Evolutionary conservation across 106 monocot genomes (phyloP).

Genomic region (Allium fistulosum): DNA sequence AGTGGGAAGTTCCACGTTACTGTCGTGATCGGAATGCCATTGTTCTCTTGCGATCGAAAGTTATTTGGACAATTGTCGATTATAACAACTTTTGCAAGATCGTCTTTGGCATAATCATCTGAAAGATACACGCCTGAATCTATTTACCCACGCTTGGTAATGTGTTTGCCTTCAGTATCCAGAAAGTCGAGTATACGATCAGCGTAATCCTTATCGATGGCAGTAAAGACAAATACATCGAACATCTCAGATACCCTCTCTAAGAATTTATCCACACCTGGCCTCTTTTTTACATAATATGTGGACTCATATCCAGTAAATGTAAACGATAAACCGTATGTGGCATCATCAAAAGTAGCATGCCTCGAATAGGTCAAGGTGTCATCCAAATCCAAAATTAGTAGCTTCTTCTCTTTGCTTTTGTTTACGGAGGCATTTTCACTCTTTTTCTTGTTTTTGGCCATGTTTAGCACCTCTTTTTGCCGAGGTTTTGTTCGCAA

Average conservation of each 20-base stretch:
- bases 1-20: too few relatives aligned
- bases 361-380: too few relatives aligned
- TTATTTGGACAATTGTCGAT: constrained; percentile 34
- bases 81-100: constrained; percentile 40
- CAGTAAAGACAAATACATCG: background rate
- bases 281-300: too few relatives aligned
- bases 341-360: too few relatives aligned
- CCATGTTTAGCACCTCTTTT: too few relatives aligned
- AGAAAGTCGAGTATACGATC: constrained; percentile 58
- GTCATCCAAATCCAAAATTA: too few relatives aligned
- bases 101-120: constrained; percentile 35
- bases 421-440: too few relatives aligned
- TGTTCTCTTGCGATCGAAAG: constrained; percentile 70
- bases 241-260: background rate
- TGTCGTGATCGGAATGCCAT: constrained; percentile 69
- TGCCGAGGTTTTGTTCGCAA: too few relatives aligned
- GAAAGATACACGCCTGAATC: constrained; percentile 77
- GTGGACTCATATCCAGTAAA: too few relatives aligned
- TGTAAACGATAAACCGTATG: too few relatives aligned
- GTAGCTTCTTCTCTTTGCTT: too few relatives aligned
- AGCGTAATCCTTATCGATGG: constrained; percentile 88
- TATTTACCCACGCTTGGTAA: constrained; percentile 61
- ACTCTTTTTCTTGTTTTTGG: too few relatives aligned
- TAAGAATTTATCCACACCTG: background rate
- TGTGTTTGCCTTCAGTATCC: constrained; percentile 52